These are phyloP conservation scores for Trypanosoma mega DNA, from an alignment of 208 protist genomes.

Conservation along the genomic window DNA sequence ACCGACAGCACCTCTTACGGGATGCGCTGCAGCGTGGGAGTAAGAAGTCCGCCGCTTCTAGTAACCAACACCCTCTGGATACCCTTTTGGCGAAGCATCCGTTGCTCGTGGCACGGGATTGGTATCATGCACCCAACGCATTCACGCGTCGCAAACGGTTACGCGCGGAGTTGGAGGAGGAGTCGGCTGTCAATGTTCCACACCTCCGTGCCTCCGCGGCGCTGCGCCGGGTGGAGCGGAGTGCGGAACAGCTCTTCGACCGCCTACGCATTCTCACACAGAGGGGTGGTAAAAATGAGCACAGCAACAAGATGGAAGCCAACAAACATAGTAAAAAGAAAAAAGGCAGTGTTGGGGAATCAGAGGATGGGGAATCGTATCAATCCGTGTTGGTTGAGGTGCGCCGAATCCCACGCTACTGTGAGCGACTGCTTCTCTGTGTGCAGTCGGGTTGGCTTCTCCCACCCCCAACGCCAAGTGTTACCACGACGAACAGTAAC, in stretches of 20 bases:
- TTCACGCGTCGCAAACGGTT: slow-evolving; percentile 29
- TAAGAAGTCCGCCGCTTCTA: too few species aligned
- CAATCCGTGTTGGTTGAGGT: slow-evolving; percentile 20
- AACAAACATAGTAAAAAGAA: not conserved
- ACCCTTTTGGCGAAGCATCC: slow-evolving; percentile 33
- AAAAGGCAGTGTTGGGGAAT: slow-evolving; percentile 3
- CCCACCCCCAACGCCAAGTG: too few species aligned
- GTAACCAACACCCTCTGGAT: slow-evolving; percentile 24
- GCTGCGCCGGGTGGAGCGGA: slow-evolving; percentile 32
- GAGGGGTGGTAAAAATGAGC: not conserved
- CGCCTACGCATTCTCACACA: not conserved
- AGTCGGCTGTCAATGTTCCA: slow-evolving; percentile 42
- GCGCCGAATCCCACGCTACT: slow-evolving; percentile 32
- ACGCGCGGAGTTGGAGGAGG: slow-evolving; percentile 23
- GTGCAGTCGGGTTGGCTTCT: slow-evolving; percentile 62
- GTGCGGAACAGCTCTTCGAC: slow-evolving; percentile 12
- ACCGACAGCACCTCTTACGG: slow-evolving; percentile 12
- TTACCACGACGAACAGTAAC: too few species aligned
- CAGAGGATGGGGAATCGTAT: slow-evolving; percentile 12
- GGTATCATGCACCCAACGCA: slow-evolving; percentile 39
- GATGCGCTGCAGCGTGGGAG: not conserved
- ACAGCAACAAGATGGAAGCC: not conserved
- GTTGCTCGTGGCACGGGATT: slow-evolving; percentile 18
- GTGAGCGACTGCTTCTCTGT: slow-evolving; percentile 38
- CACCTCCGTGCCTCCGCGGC: slow-evolving; percentile 32